Percentiles rank a stretch among this genome's conserved stretches.
Conservation (phyloP, 2,329 filamentous ascomycete genomes). For the Fusarium foetens region DNA sequence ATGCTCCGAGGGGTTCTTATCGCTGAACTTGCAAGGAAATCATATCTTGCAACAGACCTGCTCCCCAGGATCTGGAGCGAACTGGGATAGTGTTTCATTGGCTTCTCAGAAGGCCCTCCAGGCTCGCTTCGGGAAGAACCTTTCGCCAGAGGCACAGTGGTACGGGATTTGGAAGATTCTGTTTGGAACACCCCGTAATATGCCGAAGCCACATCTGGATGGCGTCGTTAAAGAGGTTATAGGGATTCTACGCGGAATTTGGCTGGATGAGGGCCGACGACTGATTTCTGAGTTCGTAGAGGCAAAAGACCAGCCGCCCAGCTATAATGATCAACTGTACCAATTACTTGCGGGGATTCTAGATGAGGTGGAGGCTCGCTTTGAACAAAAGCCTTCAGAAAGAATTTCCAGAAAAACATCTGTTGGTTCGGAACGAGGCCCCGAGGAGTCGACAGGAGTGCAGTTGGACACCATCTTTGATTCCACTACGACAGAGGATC, state of each 20-base stretch:
- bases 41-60: background rate
- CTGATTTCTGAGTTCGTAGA: fast-evolving
- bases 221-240: background rate
- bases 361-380: background rate
- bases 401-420: background rate
- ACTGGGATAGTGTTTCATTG: background rate
- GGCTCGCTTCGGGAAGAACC: fast-evolving
- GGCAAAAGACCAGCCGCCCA: fast-evolving
- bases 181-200: background rate
- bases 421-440: fast-evolving
- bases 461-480: background rate
- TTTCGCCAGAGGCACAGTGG: background rate
- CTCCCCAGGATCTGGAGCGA: fast-evolving
- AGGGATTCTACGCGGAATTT: background rate
- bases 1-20: fast-evolving
- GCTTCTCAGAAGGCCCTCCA: fast-evolving
- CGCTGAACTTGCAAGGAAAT: fast-evolving
- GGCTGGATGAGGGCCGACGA: background rate
- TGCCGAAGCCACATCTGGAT: background rate
- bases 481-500: no score
- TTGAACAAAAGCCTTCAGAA: fast-evolving
- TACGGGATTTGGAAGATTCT: background rate
- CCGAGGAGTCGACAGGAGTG: background rate
- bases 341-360: background rate
- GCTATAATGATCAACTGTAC: background rate